These are phyloP conservation scores for Zygosaccharomyces lentus DNA, from an alignment of 805 yeast genomes.

Conservation along the genomic window DNA sequence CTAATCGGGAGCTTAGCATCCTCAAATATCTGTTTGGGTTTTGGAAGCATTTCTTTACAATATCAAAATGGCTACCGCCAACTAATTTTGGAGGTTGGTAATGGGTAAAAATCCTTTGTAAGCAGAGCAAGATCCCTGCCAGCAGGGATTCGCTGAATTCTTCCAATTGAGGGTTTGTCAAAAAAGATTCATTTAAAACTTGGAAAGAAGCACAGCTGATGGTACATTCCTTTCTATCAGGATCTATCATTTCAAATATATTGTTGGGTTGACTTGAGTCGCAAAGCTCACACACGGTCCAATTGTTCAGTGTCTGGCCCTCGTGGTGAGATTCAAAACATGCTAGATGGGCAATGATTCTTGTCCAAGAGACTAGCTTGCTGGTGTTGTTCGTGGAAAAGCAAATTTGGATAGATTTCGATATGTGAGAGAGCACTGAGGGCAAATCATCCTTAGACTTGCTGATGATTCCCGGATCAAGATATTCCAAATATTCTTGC, in stretches of 20 bases:
- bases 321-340: constrained; percentile 18
- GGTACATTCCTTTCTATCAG: constrained; percentile 30
- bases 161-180: constrained; percentile 22
- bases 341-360: constrained; percentile 21
- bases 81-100: constrained; percentile 45
- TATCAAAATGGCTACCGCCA: constrained; percentile 34
- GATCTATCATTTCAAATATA: constrained; percentile 20
- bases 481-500: constrained; percentile 6
- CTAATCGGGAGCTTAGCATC: constrained; percentile 45
- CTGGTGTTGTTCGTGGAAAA: constrained; percentile 18
- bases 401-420: constrained; percentile 14
- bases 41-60: constrained; percentile 39
- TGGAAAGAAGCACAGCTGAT: constrained; percentile 22
- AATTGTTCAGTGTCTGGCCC: background rate
- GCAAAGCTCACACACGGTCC: constrained; percentile 23
- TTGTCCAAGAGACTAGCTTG: constrained; percentile 18
- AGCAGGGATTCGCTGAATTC: constrained; percentile 31
- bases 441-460: constrained; percentile 6
- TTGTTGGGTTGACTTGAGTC: constrained; percentile 19
- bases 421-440: constrained; percentile 15
- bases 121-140: constrained; percentile 43
- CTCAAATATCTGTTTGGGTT: constrained; percentile 53
- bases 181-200: constrained; percentile 27
- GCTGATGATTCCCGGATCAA: constrained; percentile 14
- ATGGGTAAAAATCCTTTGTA: constrained; percentile 49